Conservation (phyloP, 2,329 filamentous ascomycete species). For the Pseudogymnoascus sp. region DNA sequence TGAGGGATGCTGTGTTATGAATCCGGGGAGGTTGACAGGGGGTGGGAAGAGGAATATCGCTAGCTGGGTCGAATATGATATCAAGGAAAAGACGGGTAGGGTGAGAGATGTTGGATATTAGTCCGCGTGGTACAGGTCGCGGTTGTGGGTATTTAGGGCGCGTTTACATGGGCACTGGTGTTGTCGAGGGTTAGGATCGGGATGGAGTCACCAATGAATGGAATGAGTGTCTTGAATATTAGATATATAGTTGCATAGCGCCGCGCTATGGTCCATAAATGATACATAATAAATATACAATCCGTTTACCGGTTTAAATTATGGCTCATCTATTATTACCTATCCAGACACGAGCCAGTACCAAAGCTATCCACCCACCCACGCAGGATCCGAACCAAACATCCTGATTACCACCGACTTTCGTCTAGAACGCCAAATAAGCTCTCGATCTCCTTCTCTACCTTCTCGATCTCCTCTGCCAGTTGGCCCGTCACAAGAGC, state of each 20-base stretch:
- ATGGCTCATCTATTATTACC: neutral
- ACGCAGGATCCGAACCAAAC: conserved; percentile 7
- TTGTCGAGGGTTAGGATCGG: neutral
- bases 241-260: conserved; percentile 5
- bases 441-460: conserved; percentile 53
- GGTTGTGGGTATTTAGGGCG: conserved; percentile 1
- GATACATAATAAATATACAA: conserved; percentile 2
- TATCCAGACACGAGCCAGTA: neutral
- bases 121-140: neutral
- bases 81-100: conserved; percentile 31
- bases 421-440: conserved; percentile 57
- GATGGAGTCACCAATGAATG: neutral
- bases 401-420: conserved; percentile 51
- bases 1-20: conserved; percentile 93
- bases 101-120: conserved; percentile 26
- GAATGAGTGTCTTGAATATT: neutral
- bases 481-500: conserved; percentile 62
- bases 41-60: conserved; percentile 60
- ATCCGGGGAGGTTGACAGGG: conserved; percentile 72
- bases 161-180: neutral
- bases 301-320: neutral
- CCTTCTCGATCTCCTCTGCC: conserved; percentile 54
- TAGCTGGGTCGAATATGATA: conserved; percentile 82
- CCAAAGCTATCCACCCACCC: neutral
- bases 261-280: neutral